Evolutionary conservation across 2,329 filamentous ascomycete species (phyloP).

Genomic region (Fusarium kyushuense): DNA sequence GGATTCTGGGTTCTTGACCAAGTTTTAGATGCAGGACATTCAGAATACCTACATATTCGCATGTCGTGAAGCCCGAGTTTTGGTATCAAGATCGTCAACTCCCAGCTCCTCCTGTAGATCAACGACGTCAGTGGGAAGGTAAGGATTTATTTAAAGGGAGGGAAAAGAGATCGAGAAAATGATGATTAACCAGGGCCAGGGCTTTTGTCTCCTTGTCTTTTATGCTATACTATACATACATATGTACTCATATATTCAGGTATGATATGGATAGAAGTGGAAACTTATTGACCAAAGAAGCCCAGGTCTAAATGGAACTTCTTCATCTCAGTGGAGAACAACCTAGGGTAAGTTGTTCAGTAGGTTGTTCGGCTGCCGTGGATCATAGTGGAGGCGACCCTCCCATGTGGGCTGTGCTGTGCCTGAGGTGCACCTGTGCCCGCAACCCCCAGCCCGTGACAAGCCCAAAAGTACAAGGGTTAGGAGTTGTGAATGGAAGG

Average conservation of each 20-base stretch:
- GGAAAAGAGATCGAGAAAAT: constrained; percentile 14
- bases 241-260: not conserved
- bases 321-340: constrained; percentile 13
- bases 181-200: constrained; percentile 10
- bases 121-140: constrained; percentile 30
- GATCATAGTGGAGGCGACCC: constrained; percentile 28
- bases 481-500: constrained; percentile 6
- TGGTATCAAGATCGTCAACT: constrained; percentile 19
- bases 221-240: not conserved
- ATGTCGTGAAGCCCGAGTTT: constrained; percentile 34
- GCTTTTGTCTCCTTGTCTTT: constrained; percentile 1
- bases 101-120: constrained; percentile 36
- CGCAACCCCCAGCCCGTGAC: constrained; percentile 40
- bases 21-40: constrained; percentile 23
- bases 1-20: constrained; percentile 22
- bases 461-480: constrained; percentile 17
- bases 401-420: constrained; percentile 19
- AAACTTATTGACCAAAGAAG: not conserved
- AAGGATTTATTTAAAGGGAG: constrained; percentile 23
- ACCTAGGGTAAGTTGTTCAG: not conserved
- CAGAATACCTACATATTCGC: not conserved
- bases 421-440: constrained; percentile 11
- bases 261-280: not conserved
- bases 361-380: constrained; percentile 21
- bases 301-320: not conserved